Base-by-base conservation (phyloP, 345 rosid species). In the Salix viminalis region DNA sequence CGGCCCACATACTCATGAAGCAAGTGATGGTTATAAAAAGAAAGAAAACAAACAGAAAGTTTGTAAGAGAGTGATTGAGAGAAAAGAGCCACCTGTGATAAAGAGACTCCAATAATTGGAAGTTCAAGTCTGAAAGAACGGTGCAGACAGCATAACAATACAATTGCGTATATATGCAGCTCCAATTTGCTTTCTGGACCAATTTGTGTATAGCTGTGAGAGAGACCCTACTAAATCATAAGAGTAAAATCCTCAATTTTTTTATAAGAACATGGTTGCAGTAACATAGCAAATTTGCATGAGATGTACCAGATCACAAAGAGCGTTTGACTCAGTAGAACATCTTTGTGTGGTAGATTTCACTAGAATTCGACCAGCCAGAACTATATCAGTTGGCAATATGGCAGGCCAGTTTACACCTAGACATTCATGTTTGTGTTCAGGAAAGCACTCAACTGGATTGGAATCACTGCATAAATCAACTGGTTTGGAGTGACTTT, bases 341-440 rank as follows among this genome's bases (percentile, higher is more conserved):
- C 65, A 67, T 71, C 84, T 83, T 74, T 85, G 80, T 76, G 76
- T 79, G 70, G 89, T 73, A 72, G 81, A 75, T 79, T 92, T 94
- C 69, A 80, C 89, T 48, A 92, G 70, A 32, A 90, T 37, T 42
- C 96, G 89, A 80, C 94, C 96, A 70, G 97, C 94, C 82, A 94
- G 83, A 81, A 90, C 90, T 71, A 93, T 79, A 80, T 91, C 90
- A 44, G 91, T 73, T 72, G 97, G 94, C 75, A 94, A 82, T 75
- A 91, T 82, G 12, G 88, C 86, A 76, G 94, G 91, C 98, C 97
- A 94, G 81, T 87, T 83, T 13, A 86, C 88, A 74, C 93, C 96
- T 42, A 62, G 81, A 77, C 97, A 94, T 83, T 94, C 97, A 85
- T 91, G 97, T 76, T 85, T 84, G 88, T 94, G 98, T 71, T 94